Conservation (phyloP, 148 eudicot species). For the Rhododendron simsii region DNA sequence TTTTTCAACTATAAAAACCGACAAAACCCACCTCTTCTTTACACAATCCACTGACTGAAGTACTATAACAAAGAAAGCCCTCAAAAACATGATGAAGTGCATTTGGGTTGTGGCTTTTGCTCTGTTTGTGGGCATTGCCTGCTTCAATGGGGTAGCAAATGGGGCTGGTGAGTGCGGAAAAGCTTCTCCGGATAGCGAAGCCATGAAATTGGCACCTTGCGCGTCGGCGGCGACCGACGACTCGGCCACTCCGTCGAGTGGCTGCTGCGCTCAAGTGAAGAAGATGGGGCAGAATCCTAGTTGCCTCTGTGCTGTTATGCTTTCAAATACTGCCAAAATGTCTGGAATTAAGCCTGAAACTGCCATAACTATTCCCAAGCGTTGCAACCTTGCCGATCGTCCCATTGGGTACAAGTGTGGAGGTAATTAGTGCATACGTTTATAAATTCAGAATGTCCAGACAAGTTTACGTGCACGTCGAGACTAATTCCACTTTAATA, state of each 20-base stretch:
- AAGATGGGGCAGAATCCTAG: conserved; percentile 51
- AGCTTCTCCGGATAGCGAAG: background rate
- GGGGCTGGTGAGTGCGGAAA: conserved; percentile 2
- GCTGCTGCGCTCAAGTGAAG: conserved; percentile 57
- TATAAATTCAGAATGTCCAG: background rate
- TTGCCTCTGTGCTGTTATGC: conserved; percentile 74
- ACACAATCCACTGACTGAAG: background rate
- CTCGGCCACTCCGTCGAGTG: background rate
- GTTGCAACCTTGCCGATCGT: conserved; percentile 61
- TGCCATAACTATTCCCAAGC: conserved; percentile 69
- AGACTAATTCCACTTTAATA: background rate
- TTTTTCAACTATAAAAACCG: background rate
- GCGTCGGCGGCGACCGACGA: background rate
- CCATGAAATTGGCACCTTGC: background rate
- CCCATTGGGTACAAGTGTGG: conserved; percentile 80
- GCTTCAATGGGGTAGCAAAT: background rate
- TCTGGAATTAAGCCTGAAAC: conserved; percentile 59
- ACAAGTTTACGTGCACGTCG: background rate
- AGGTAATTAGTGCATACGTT: conserved; percentile 10
- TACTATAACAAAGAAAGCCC: background rate
- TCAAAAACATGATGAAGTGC: background rate
- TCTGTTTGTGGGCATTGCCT: background rate
- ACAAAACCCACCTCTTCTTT: background rate
- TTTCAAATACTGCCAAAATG: conserved; percentile 56
- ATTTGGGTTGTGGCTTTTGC: background rate